Conservation (phyloP, 768 basidiomycete genomes). For the Pleurotus djamor region DNA sequence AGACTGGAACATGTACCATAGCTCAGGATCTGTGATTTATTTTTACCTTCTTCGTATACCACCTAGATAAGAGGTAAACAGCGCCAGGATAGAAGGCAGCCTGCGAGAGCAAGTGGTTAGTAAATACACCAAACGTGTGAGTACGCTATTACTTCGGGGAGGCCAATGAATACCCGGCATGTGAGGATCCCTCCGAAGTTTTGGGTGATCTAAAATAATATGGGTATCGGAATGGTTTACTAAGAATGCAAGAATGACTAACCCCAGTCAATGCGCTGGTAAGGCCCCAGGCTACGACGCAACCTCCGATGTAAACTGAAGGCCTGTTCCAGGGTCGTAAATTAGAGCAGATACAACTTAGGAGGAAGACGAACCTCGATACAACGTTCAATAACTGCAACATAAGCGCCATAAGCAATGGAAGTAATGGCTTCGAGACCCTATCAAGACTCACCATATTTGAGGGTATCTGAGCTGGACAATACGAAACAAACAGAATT, state of each 20-base stretch:
- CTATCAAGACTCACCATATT: constrained; percentile 59
- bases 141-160: constrained; percentile 45
- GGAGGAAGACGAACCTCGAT: constrained; percentile 34
- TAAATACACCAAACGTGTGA: not conserved
- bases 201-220: constrained; percentile 42
- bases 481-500: constrained; percentile 55
- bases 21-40: too few relatives aligned
- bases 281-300: constrained; percentile 62
- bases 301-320: constrained; percentile 57
- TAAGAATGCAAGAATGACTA: constrained; percentile 10
- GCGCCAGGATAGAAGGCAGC: constrained; percentile 67
- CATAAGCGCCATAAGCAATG: constrained; percentile 30
- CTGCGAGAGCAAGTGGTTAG: constrained; percentile 15
- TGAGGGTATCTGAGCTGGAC: constrained; percentile 63
- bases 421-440: not conserved
- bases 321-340: constrained; percentile 34
- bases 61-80: constrained; percentile 44
- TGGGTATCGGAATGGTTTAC: not conserved
- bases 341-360: not conserved
- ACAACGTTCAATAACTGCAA: constrained; percentile 39
- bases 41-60: constrained; percentile 55
- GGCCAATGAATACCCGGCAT: constrained; percentile 59
- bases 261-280: constrained; percentile 65
- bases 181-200: constrained; percentile 53
- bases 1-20: too few relatives aligned